Evolutionary conservation across 2,329 filamentous ascomycete genomes (phyloP), one percentile per base, ranked within the genome.

Genomic region (Penicillium glabrum): DNA sequence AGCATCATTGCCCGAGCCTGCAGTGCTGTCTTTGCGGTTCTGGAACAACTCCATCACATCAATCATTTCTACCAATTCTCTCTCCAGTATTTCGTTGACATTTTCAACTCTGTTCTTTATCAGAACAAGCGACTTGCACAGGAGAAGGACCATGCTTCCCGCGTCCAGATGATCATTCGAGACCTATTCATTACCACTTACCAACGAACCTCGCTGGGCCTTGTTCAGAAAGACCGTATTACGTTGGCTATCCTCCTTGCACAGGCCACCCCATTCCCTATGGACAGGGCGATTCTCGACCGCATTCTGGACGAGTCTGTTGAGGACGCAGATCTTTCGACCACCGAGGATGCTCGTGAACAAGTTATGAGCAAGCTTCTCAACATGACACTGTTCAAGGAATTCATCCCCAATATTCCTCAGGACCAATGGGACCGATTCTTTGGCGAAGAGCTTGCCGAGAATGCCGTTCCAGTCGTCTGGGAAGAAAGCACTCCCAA

Each of bases 41-140:
- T 99, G 59, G 96, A 99, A 78, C 93, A 99, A 75, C 85, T 99
- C 56, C 93, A 98, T 76, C 96, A 97, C 72, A 88, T 99, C 73
- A 97, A 99, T 75, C 95, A 98, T 80, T 98, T 98, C 78, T 99
- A 99, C 76, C 96, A 98, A 73, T 99, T 99, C 82, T 99, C 95
- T 37, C 83, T 99, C 58, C 93, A 97, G 75, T 99, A 96, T 78
- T 99, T 99, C 78, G 85, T 96, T 54, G 90, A 97, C 72, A 99
- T 99, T 66, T 99, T 99, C 84, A 90, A 96, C 72, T 86, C 89
- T 6, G 95, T 99, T 8, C 83, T 99, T 39, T 89, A 89, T 65
- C 84, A 86, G 57, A 96, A 96, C 75, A 87, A 88, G 68, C 86
- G 86, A 58, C 81, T 95, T 51, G 83, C 84, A 21, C 82, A 80